Evolutionary conservation across 768 basidiomycete species (phyloP), one percentile per base, ranked within the genome.

Genomic region (Fomitopsis pulvina): DNA sequence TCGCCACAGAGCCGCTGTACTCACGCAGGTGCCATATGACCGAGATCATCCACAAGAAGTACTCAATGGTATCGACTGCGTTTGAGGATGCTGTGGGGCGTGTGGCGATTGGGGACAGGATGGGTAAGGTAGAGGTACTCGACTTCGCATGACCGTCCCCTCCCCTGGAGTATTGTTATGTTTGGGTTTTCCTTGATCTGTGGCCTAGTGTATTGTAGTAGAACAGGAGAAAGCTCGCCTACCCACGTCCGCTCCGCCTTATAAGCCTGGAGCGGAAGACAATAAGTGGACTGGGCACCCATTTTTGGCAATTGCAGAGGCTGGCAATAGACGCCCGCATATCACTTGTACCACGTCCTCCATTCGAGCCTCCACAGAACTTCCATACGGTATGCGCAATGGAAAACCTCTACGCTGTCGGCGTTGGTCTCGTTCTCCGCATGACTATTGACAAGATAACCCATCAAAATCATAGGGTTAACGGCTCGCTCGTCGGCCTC

Each of bases 341-440:
- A 27, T 10, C 10, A 25, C 21, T 20, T 9, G n/a, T 44, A 25
- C 24, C 42, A 28, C 25, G 42, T 9, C 47, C 34, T 16, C 34
- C 11, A 29, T 21, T 38, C 30, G 14, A 18, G 14, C 47, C 38
- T 16, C 22, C 8, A 18, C 42, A 4, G 7, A 27, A 24, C 12
- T 42, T 8, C 47, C 48, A 27, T 45, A 25, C 41, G 50, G 54
- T 52, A 58, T 58, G 57, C 53, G 18, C 45, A 48, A 87, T 88
- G 84, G 87, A 89, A 62, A 80, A 76, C 64, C 56, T 88, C 38
- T 69, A 79, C 63, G 80, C 87, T 61, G 85, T 88, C 58, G 77
- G 70, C 50, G 68, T 79, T 43, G 87, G 87, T 34, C 78, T 89
- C 51, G 74, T 68, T 26, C 66, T 88, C 45, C 85, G 86, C 47